Base-by-base conservation (phyloP, 257 asterid species). In the Asclepias syriaca region DNA sequence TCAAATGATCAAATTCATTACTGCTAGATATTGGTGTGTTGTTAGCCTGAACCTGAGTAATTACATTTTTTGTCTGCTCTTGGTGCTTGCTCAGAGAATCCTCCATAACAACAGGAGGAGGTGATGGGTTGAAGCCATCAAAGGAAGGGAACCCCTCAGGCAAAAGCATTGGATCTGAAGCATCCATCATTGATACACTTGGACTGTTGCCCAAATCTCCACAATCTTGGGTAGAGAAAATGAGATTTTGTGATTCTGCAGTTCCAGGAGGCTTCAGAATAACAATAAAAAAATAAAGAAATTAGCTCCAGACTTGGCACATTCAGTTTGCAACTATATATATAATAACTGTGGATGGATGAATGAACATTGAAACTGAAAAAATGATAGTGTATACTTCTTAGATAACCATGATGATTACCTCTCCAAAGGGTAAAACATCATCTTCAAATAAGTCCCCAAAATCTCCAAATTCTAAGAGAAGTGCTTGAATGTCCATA, bases 361-460 rank as follows among this genome's bases (percentile, higher is more conserved):
- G 67, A 39, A 61, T 61, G 12, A 61, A 34, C 22, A 32, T 21
- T 6, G 22, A 15, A 61, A 39, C 6, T 64, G 48, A 37, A 63
- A 64, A 18, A 16, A 16, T 19, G 50, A 34, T 7, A 37, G 29
- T 64, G n/a, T 19, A 16, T 18, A 16, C 27, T 2, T 8, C 48
- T 46, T 6, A 68, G 21, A 39, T 51, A 60, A 49, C 48, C 69
- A 70, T 18, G 49, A 61, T 37, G 27, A 24, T 79, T 90, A 95
- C 99, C 98, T 95, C 99, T 68, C 99, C 99, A 64, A 95, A 83
- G 37, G 99, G 93, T 75, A 92, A 83, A 74, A 79, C 84, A 58
- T 95, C 99, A 81, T 74, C 81, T 90, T 86, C 96, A 80, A 95
- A 95, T 77, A 95, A 92, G 81, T 95, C 99, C 65, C 98, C 99